phyloP scores from a whole-genome alignment of 1,284 basidiomycete species.

The Phellinidium pouzarii region DNA sequence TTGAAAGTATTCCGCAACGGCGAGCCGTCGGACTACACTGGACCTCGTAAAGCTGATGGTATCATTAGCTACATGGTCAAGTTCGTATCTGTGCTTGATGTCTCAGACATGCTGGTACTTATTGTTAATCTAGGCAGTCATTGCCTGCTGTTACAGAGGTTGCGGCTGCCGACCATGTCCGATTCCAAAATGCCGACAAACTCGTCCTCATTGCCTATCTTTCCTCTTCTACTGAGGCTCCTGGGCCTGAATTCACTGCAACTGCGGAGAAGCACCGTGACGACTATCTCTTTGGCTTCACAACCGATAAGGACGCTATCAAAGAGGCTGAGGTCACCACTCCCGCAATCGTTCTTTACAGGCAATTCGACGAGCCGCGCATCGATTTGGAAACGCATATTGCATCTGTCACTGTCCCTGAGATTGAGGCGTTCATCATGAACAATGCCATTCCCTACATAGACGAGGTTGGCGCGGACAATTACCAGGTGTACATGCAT shows the following conservation, averaged over 20 bases:
- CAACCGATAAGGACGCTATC: constrained; percentile 65
- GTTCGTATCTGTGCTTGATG: constrained; percentile 33
- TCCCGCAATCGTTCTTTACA: constrained; percentile 90
- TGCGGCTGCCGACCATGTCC: constrained; percentile 67
- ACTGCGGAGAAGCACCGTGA: constrained; percentile 88
- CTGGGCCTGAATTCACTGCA: constrained; percentile 66
- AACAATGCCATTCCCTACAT: constrained; percentile 85
- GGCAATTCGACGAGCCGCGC: constrained; percentile 84
- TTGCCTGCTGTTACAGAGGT: constrained; percentile 91
- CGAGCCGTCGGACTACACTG: constrained; percentile 70
- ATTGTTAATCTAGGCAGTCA: constrained; percentile 60
- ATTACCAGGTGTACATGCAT: constrained; percentile 83
- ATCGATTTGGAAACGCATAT: constrained; percentile 67
- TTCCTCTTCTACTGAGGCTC: constrained; percentile 57
- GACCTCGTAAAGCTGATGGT: constrained; percentile 91
- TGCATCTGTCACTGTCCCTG: constrained; percentile 47
- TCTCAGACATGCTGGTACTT: constrained; percentile 13
- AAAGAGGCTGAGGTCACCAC: constrained; percentile 66
- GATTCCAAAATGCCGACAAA: constrained; percentile 88
- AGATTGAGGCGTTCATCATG: constrained; percentile 74
- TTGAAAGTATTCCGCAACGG: constrained; percentile 92
- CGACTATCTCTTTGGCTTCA: constrained; percentile 86
- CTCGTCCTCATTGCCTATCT: constrained; percentile 89
- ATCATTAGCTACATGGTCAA: constrained; percentile 98
- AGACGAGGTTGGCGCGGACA: constrained; percentile 92